Percentiles rank a stretch among this genome's conserved stretches.
phyloP scores from a whole-genome alignment of 1,284 basidiomycete species.

The Coniferiporia weirii region DNA sequence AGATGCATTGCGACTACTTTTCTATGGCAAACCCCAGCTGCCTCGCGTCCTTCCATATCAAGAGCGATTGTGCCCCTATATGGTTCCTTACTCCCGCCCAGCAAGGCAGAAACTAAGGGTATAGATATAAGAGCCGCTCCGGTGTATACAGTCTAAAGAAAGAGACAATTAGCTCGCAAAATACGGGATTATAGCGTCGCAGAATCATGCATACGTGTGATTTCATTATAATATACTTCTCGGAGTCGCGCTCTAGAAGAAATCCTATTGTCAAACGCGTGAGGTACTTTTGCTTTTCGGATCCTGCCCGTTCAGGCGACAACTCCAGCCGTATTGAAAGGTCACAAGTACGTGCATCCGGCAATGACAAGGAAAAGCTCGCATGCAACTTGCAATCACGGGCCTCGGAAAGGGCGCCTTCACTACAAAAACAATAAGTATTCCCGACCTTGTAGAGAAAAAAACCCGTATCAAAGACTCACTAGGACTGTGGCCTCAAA shows the following conservation, averaged over 20 bases:
- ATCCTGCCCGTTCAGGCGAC: background rate
- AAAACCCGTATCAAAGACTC: background rate
- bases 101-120: background rate
- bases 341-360: background rate
- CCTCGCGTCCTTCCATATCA: background rate
- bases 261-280: background rate
- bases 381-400: background rate
- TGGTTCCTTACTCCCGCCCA: background rate
- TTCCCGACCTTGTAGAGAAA: background rate
- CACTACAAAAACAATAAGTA: background rate
- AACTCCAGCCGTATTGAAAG: background rate
- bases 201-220: background rate
- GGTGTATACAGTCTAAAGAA: background rate
- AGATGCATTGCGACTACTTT: background rate
- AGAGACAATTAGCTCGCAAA: background rate
- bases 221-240: background rate
- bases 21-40: background rate
- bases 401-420: background rate
- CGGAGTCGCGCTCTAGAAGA: background rate
- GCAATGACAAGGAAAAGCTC: background rate
- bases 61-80: background rate
- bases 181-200: background rate
- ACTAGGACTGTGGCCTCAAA: background rate
- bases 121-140: background rate
- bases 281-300: background rate